phyloP scores from a whole-genome alignment of 306 rosid species.

The Casuarina glauca region DNA sequence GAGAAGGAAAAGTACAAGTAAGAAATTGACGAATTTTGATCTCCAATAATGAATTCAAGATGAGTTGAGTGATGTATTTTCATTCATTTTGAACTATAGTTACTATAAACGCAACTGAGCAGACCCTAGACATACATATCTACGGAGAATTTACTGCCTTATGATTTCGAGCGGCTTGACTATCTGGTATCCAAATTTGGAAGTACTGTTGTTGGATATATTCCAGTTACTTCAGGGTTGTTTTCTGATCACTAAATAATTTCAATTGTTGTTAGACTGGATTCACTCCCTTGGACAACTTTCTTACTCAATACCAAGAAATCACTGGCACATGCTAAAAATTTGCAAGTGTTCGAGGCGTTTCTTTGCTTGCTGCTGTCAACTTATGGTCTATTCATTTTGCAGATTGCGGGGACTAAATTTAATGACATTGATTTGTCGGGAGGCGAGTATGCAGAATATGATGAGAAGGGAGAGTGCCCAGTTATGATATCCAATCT shows the following conservation, averaged over 20 bases:
- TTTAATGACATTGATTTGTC: constrained; percentile 78
- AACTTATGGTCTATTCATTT: constrained; percentile 20
- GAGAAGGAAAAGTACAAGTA: neutral
- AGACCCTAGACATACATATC: neutral
- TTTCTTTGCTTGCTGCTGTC: constrained; percentile 2
- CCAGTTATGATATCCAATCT: constrained; percentile 80
- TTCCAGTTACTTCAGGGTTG: neutral
- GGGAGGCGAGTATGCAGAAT: constrained; percentile 69
- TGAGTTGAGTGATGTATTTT: neutral
- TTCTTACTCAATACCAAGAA: neutral
- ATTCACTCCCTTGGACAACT: neutral
- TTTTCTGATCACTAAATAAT: neutral
- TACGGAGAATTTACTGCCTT: neutral
- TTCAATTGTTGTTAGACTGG: neutral
- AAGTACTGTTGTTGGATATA: neutral
- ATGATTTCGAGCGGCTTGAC: neutral
- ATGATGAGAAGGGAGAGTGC: constrained; percentile 87
- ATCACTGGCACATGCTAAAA: neutral
- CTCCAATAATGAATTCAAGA: neutral
- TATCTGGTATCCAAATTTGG: neutral
- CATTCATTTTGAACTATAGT: neutral
- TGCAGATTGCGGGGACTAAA: constrained; percentile 68
- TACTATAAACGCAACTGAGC: neutral
- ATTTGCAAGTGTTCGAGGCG: neutral
- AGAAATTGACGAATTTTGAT: neutral